Percentiles rank a stretch among this genome's conserved stretches.
Conservation (phyloP, 2,329 filamentous ascomycete genomes). For the Calcarisporium arbuscula region DNA sequence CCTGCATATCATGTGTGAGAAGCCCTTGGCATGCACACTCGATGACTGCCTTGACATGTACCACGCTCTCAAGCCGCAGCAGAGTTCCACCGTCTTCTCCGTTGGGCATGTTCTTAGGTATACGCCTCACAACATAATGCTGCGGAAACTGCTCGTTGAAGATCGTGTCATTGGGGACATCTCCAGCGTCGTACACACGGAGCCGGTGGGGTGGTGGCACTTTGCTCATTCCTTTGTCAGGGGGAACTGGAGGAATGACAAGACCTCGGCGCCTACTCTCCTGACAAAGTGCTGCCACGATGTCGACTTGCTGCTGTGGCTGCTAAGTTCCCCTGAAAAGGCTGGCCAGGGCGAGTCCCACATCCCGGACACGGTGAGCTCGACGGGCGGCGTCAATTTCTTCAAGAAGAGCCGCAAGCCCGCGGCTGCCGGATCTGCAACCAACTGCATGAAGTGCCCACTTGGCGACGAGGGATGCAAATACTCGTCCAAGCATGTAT, state of each 20-base stretch:
- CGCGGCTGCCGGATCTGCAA: conserved; percentile 62
- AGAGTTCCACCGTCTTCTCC: conserved; percentile 58
- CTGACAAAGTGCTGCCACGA: conserved; percentile 96
- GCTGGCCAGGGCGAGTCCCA: conserved; percentile 50
- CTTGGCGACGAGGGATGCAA: conserved; percentile 65
- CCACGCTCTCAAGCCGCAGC: conserved; percentile 39
- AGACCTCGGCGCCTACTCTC: conserved; percentile 69
- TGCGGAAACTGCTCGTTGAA: conserved; percentile 70
- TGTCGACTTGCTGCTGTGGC: conserved; percentile 87
- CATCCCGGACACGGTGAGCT: conserved; percentile 68
- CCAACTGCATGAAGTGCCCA: conserved; percentile 76
- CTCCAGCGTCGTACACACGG: conserved; percentile 81
- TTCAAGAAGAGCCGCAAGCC: conserved; percentile 77
- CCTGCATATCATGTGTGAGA: conserved; percentile 90
- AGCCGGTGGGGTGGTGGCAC: conserved; percentile 96
- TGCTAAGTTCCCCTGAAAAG: conserved; percentile 66
- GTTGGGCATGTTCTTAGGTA: conserved; percentile 93
- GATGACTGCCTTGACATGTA: conserved; percentile 73
- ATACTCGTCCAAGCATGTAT: conserved; percentile 81
- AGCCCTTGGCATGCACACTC: conserved; percentile 78
- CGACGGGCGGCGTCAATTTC: conserved; percentile 68
- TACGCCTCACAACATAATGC: conserved; percentile 82
- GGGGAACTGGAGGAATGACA: conserved; percentile 87
- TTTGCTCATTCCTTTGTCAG: conserved; percentile 86
- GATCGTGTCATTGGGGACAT: conserved; percentile 77